Evolutionary conservation across 352 stramenopile species (phyloP), one percentile per base, ranked within the genome.

Genomic region (Plasmopara viticola): DNA sequence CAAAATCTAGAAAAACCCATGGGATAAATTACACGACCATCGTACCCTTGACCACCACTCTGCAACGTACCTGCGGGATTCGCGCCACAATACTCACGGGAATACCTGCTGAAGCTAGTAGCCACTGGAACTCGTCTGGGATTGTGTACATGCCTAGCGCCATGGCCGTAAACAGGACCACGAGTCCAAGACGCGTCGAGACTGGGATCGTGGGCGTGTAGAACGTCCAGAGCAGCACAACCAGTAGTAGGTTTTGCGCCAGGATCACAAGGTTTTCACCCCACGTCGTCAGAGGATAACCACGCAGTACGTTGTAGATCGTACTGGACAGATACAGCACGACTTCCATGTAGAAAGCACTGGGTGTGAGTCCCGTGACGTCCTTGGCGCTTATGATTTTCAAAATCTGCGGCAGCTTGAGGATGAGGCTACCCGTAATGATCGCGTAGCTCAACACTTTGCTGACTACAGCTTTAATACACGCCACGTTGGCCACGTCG

Each of bases 381-480:
- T 91, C 79, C 48, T 78, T 86, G 17, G 79, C 84, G 6, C 58
- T 48, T 20, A 94, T 15, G 51, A 95, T 94, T 72, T 95, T 95
- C 51, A 95, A 64, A 64, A 95, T 95, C 59, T 95, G 85, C 39
- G 85, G 85, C 44, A 95, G 55, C 61, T 95, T 95, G 48, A 95
- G 78, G 60, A 95, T 84, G 43, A 90, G 66, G 45, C 74, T 84
- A 44, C 78, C 85, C 28, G 78, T 72, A 62, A 95, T 92, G 69
- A 95, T 95, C 37, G 78, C 79, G 60, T 94, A 95, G 38, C 85
- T 84, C 41, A 95, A 69, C 9, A 60, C 62, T 63, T 94, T 95
- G 72, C 76, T 90, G 34, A 94, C 62, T 8, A 90, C 67, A 10
- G 84, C 72, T 63, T 95, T 94, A 62, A 94, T 62, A 59, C 85